Evolutionary conservation across 2,329 filamentous ascomycete species (phyloP).

Genomic region (Lasiodiplodia gonubiensis): DNA sequence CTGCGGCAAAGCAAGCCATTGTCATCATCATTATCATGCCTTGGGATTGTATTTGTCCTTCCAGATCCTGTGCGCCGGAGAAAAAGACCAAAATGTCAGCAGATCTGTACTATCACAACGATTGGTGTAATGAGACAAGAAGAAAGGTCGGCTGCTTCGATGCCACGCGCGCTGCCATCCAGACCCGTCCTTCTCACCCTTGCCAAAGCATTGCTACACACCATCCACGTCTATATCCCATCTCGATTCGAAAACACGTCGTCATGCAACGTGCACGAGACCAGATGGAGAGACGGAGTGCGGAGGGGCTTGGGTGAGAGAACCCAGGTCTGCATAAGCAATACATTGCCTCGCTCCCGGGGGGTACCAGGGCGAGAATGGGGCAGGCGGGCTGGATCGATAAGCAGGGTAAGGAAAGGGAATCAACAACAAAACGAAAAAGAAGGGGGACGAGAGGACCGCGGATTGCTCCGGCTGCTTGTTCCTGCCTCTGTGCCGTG

Average conservation of each 20-base stretch:
- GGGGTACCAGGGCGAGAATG: background rate
- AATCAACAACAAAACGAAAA: background rate
- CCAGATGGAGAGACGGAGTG: background rate
- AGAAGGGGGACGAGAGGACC: background rate
- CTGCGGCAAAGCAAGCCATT: background rate
- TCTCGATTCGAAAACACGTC: background rate
- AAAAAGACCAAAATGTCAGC: slow-evolving; percentile 11
- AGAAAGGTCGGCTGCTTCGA: background rate
- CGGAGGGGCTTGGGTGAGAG: background rate
- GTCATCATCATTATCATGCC: slow-evolving; percentile 34
- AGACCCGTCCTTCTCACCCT: background rate
- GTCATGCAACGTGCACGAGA: background rate
- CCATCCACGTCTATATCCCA: background rate
- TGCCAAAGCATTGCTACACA: background rate
- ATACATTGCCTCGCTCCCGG: background rate
- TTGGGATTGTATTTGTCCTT: slow-evolving; percentile 86
- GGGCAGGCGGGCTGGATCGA: background rate
- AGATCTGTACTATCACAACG: background rate
- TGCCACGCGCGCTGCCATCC: background rate
- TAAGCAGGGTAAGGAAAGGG: background rate
- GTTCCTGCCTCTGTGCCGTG: background rate
- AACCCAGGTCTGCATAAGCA: background rate
- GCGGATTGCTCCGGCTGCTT: background rate
- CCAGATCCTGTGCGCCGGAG: slow-evolving; percentile 75
- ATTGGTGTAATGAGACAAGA: background rate